phyloP scores from a whole-genome alignment of 2,329 filamentous ascomycete genomes.

The Diaporthe vexans region DNA sequence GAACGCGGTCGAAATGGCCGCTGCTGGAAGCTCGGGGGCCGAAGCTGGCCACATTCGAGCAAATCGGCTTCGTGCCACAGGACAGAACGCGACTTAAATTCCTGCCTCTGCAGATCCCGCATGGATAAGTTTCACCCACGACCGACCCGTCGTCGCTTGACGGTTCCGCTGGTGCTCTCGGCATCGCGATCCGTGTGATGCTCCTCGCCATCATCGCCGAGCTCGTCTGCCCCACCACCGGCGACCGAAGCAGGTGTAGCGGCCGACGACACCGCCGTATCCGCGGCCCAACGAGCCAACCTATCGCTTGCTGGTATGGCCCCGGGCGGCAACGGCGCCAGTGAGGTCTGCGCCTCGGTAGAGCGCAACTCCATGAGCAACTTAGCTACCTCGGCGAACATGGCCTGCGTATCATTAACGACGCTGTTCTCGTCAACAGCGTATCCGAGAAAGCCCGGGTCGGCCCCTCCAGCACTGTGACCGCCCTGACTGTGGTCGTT shows the following conservation, averaged over 20 bases:
- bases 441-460: constrained; percentile 68
- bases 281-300: constrained; percentile 40
- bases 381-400: constrained; percentile 90
- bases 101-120: neutral
- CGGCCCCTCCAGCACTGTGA: constrained; percentile 50
- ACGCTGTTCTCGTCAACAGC: constrained; percentile 86
- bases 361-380: constrained; percentile 82
- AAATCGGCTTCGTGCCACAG: neutral
- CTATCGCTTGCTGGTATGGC: constrained; percentile 42
- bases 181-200: constrained; percentile 39
- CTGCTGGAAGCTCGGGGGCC: neutral
- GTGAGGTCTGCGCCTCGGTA: constrained; percentile 72
- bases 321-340: constrained; percentile 47
- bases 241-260: constrained; percentile 39
- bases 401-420: constrained; percentile 87
- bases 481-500: constrained; percentile 51
- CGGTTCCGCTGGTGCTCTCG: constrained; percentile 41
- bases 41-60: neutral
- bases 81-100: neutral
- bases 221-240: constrained; percentile 25
- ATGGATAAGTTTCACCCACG: constrained; percentile 40
- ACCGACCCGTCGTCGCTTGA: constrained; percentile 46
- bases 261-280: constrained; percentile 19
- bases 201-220: constrained; percentile 38
- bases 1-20: neutral